Percentiles rank a stretch among this genome's conserved stretches.
phyloP scores from a whole-genome alignment of 495 filamentous ascomycete species.

The Penicillium robsamsonii region DNA sequence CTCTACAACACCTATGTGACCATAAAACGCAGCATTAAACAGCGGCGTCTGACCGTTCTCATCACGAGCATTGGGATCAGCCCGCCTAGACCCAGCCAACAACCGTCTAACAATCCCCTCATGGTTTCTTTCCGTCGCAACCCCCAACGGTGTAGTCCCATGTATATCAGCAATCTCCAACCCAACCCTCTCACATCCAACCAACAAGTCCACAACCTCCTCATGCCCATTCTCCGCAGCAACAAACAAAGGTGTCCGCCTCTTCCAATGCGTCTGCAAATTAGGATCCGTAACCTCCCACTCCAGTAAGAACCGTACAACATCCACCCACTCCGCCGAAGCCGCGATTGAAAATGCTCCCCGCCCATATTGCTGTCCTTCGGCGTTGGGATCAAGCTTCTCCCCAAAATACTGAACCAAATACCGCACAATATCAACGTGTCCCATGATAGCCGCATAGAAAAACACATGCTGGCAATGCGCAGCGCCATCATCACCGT shows the following conservation, averaged over 20 bases:
- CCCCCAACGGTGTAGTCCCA: constrained; percentile 22
- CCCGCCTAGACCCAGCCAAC: constrained; percentile 12
- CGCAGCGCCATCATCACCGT: constrained; percentile 13
- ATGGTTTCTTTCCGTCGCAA: constrained; percentile 13
- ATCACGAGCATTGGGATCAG: constrained; percentile 21
- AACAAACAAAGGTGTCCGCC: constrained; percentile 22
- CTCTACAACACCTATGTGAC: constrained; percentile 18
- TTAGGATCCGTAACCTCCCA: constrained; percentile 29
- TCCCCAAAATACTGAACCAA: constrained; percentile 22
- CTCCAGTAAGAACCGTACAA: constrained; percentile 16
- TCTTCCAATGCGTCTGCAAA: constrained; percentile 21
- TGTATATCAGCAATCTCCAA: constrained; percentile 20
- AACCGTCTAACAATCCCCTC: constrained; percentile 10
- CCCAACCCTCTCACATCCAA: constrained; percentile 18
- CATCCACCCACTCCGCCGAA: constrained; percentile 13
- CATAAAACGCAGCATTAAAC: constrained; percentile 19
- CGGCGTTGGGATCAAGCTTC: constrained; percentile 21
- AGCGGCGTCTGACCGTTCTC: constrained; percentile 23
- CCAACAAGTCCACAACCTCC: constrained; percentile 17
- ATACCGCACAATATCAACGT: constrained; percentile 22
- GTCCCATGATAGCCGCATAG: constrained; percentile 23
- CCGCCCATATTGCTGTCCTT: constrained; percentile 10
- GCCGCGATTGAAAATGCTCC: constrained; percentile 25
- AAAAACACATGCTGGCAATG: constrained; percentile 29
- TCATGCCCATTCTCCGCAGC: constrained; percentile 17